These are phyloP conservation scores for Takashimella tepidaria DNA, from an alignment of 1,284 basidiomycete genomes.

Conservation along the genomic window DNA sequence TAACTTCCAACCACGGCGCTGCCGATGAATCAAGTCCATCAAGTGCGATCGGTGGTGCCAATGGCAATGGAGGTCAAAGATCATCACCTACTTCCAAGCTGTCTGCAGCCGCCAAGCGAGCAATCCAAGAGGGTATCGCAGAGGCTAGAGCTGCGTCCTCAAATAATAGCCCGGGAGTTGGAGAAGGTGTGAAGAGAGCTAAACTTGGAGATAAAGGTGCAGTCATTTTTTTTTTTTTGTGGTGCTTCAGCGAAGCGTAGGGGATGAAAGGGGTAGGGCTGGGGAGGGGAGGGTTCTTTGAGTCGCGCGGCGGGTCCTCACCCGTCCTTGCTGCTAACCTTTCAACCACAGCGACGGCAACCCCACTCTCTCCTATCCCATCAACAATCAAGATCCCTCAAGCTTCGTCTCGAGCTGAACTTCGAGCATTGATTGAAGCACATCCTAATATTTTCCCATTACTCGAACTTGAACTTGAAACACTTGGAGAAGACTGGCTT, in stretches of 20 bases:
- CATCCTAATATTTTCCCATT: conserved; percentile 23
- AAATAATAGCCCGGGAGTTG: neutral
- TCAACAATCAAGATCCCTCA: conserved; percentile 7
- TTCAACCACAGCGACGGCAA: neutral
- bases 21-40: too few relatives aligned
- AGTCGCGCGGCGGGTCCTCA: too few relatives aligned
- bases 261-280: too few relatives aligned
- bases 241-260: neutral
- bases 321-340: neutral
- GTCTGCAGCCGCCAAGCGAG: neutral
- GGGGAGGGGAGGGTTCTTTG: too few relatives aligned
- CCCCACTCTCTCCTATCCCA: neutral
- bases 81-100: neutral
- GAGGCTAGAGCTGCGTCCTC: neutral
- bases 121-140: neutral
- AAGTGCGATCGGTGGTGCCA: neutral
- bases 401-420: conserved; percentile 25
- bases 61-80: neutral
- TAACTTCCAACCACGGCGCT: neutral
- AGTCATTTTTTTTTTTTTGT: neutral
- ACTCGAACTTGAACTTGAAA: conserved; percentile 43
- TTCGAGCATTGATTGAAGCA: conserved; percentile 20
- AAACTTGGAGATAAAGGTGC: neutral
- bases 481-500: conserved; percentile 49
- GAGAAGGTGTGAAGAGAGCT: neutral